Percentiles rank a stretch among this genome's conserved stretches.
Evolutionary conservation across 805 yeast species (phyloP).

Genomic region (Tanozyma kutaoensis): DNA sequence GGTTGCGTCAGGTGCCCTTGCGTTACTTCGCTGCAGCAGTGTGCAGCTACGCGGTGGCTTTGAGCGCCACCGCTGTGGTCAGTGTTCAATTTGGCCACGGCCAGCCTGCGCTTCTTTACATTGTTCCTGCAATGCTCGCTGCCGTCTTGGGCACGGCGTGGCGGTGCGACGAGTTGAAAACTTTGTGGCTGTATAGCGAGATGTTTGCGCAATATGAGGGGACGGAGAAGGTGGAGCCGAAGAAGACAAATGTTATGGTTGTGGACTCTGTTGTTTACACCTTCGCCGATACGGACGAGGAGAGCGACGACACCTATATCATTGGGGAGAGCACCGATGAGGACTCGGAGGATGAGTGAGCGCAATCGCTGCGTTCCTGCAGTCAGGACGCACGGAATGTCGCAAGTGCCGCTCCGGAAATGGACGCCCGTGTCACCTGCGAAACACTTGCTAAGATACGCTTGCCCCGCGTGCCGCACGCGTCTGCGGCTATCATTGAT

Average conservation of each 20-base stretch:
- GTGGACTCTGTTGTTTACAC: background rate
- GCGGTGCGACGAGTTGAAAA: conserved; percentile 26
- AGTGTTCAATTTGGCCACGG: conserved; percentile 27
- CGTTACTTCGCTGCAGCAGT: conserved; percentile 35
- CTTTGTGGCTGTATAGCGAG: conserved; percentile 16
- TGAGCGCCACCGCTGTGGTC: conserved; percentile 27
- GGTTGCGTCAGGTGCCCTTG: conserved; percentile 23
- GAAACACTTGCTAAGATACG: too few relatives aligned
- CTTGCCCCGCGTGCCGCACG: too few relatives aligned
- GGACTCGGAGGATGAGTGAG: conserved; percentile 5
- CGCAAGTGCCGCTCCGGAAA: too few relatives aligned
- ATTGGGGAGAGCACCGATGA: conserved; percentile 4
- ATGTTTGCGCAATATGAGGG: background rate
- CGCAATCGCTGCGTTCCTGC: too few relatives aligned
- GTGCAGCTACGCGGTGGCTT: conserved; percentile 34
- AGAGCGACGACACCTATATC: conserved; percentile 2
- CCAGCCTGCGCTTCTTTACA: conserved; percentile 57
- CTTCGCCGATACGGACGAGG: conserved; percentile 4
- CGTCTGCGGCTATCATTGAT: too few relatives aligned
- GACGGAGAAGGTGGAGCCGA: conserved; percentile 1
- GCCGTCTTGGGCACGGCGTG: conserved; percentile 20
- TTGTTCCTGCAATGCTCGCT: conserved; percentile 34
- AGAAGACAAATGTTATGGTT: background rate
- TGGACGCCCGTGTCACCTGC: too few relatives aligned
- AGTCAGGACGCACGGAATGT: too few relatives aligned